phyloP scores from a whole-genome alignment of 305 asterid species.

The Fraxinus xanthoxyloides region DNA sequence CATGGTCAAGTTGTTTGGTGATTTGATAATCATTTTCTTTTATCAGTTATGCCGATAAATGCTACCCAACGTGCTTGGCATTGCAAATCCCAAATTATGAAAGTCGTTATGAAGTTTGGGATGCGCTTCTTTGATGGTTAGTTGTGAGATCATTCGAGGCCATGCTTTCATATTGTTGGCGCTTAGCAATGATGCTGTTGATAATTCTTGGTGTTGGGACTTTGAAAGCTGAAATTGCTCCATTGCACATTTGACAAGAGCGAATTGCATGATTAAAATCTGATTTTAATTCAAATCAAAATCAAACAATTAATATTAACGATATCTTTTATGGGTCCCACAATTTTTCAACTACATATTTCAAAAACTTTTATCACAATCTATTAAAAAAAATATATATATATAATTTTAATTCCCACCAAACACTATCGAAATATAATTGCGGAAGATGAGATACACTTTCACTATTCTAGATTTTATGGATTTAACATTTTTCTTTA shows the following conservation, averaged over 20 bases:
- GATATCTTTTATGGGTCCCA: too few relatives aligned
- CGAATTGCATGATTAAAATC: too few relatives aligned
- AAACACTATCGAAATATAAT: too few relatives aligned
- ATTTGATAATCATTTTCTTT: too few relatives aligned
- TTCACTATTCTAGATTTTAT: neutral
- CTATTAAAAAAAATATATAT: too few relatives aligned
- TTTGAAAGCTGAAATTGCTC: neutral
- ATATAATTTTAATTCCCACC: too few relatives aligned
- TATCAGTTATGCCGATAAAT: neutral
- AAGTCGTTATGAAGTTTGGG: neutral
- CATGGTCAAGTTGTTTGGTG: neutral
- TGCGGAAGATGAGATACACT: neutral
- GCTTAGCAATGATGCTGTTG: neutral
- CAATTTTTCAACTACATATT: too few relatives aligned
- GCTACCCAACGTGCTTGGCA: neutral
- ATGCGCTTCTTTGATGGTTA: neutral
- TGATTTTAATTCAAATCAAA: too few relatives aligned
- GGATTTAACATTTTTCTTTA: neutral
- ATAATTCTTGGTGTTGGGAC: neutral
- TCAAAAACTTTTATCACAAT: too few relatives aligned
- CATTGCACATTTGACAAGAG: too few relatives aligned
- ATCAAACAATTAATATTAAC: too few relatives aligned
- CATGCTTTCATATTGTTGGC: neutral
- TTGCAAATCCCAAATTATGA: neutral
- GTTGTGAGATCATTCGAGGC: neutral